A percentile compares a stretch with the other conserved stretches of the same genome.
Evolutionary conservation across 2,329 filamentous ascomycete genomes (phyloP).

Genomic region (Penicillium sp.): DNA sequence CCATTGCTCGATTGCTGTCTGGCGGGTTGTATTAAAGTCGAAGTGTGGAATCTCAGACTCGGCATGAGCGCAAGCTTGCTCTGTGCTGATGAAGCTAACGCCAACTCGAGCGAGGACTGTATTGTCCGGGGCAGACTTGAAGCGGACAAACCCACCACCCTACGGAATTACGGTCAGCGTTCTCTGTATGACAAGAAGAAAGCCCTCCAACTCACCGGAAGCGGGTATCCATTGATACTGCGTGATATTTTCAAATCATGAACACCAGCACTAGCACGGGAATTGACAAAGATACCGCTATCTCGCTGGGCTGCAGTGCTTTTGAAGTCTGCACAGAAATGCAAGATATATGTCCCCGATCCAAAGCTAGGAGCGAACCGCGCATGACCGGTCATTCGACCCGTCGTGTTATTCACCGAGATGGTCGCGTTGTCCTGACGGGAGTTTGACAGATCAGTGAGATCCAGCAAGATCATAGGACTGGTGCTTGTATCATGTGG

Average conservation of each 20-base stretch:
- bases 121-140: slow-evolving; percentile 49
- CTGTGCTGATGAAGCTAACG: slow-evolving; percentile 64
- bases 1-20: slow-evolving; percentile 58
- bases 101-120: slow-evolving; percentile 64
- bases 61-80: slow-evolving; percentile 65
- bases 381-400: slow-evolving; percentile 62
- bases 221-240: slow-evolving; percentile 59
- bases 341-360: slow-evolving; percentile 56
- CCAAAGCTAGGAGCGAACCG: slow-evolving; percentile 65
- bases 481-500: slow-evolving; percentile 50
- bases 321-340: slow-evolving; percentile 67
- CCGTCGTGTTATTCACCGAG: slow-evolving; percentile 54
- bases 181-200: neutral
- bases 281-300: slow-evolving; percentile 63
- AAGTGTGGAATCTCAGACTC: slow-evolving; percentile 65
- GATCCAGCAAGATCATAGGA: slow-evolving; percentile 63
- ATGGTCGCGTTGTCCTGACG: slow-evolving; percentile 59
- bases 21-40: slow-evolving; percentile 56
- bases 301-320: slow-evolving; percentile 55
- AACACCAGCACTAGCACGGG: slow-evolving; percentile 54
- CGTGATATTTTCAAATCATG: slow-evolving; percentile 56
- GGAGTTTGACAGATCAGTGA: slow-evolving; percentile 62
- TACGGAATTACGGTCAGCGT: slow-evolving; percentile 34
- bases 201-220: slow-evolving; percentile 27
- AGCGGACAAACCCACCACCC: slow-evolving; percentile 64